phyloP scores from a whole-genome alignment of 148 eudicot species.

The Camellia japonica region DNA sequence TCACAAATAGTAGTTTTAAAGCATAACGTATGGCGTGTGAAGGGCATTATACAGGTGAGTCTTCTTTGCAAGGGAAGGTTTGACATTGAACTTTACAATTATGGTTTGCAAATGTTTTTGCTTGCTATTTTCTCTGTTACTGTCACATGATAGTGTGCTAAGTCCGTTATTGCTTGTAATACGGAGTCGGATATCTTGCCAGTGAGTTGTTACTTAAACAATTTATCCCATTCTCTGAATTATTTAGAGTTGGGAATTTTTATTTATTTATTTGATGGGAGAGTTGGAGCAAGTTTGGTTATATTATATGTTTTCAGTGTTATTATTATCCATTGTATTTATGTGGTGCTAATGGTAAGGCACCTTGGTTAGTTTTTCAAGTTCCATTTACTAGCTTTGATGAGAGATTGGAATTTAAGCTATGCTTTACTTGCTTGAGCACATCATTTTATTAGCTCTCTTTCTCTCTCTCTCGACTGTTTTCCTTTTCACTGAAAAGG shows the following conservation, averaged over 20 bases:
- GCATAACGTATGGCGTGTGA: constrained; percentile 89
- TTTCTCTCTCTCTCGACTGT: neutral
- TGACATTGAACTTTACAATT: neutral
- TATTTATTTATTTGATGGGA: no score
- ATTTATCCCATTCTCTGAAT: neutral
- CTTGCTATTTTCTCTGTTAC: neutral
- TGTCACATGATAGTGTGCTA: neutral
- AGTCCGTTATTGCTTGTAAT: neutral
- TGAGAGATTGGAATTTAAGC: no score
- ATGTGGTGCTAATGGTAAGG: neutral
- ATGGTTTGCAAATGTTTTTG: neutral
- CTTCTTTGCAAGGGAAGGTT: constrained; percentile 4
- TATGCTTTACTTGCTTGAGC: neutral
- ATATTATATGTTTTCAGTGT: neutral
- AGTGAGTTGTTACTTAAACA: neutral
- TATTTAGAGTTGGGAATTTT: no score
- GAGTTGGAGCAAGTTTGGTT: neutral
- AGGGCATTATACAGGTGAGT: constrained; percentile 80
- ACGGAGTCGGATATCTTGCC: neutral
- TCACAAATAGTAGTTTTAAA: constrained; percentile 75
- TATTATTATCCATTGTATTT: neutral
- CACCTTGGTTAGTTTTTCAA: neutral
- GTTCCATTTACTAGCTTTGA: no score
- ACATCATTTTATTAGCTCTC: no score
- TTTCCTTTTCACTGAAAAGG: neutral